Percentiles rank a stretch among this genome's conserved stretches.
These are phyloP conservation scores for Byssochlamys sp. DNA, from an alignment of 2,329 filamentous ascomycete species.

Conservation along the genomic window DNA sequence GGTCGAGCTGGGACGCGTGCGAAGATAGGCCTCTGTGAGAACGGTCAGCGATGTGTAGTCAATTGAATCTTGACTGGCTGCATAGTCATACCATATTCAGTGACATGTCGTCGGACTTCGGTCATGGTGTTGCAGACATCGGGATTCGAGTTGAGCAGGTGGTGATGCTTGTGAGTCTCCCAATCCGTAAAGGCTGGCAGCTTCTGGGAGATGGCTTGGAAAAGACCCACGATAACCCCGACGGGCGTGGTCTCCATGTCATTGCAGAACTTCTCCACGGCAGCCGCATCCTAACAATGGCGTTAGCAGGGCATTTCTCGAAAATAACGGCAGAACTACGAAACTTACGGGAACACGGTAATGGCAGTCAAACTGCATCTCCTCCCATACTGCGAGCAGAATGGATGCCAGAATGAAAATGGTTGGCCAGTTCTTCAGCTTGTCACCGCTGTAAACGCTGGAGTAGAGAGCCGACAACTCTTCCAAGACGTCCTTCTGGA, in stretches of 20 bases:
- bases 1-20: constrained; percentile 65
- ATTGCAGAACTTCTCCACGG: constrained; percentile 85
- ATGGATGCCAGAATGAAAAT: constrained; percentile 96
- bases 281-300: constrained; percentile 51
- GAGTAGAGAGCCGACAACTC: constrained; percentile 87
- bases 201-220: constrained; percentile 96
- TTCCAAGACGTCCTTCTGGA: constrained; percentile 91
- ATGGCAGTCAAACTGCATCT: constrained; percentile 98
- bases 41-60: constrained; percentile 31
- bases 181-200: constrained; percentile 85
- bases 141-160: constrained; percentile 78
- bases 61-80: not conserved
- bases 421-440: constrained; percentile 96
- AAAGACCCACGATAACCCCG: constrained; percentile 89
- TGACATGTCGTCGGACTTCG: constrained; percentile 83
- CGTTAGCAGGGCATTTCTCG: constrained; percentile 5
- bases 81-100: constrained; percentile 73
- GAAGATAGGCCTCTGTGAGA: constrained; percentile 68
- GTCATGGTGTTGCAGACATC: constrained; percentile 94
- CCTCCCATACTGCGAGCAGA: constrained; percentile 87
- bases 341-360: constrained; percentile 63
- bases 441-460: constrained; percentile 94
- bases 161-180: constrained; percentile 84
- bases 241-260: constrained; percentile 97
- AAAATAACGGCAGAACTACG: not conserved